Conservation (phyloP, 495 filamentous ascomycete species). For the Neurospora africana region DNA sequence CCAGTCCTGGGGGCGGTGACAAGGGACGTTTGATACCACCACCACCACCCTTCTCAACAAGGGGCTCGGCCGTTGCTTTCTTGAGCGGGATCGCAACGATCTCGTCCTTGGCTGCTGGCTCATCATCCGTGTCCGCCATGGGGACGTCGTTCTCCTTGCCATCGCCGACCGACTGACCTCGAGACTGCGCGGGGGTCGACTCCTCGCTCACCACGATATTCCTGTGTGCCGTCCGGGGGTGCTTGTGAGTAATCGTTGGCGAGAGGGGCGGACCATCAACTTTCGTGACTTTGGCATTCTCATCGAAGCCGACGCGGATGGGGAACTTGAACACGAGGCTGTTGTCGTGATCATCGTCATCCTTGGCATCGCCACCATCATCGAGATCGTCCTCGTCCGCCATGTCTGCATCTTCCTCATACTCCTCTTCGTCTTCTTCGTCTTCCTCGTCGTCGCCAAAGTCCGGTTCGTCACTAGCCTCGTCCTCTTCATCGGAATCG, state of each 20-base stretch:
- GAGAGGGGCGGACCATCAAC: conserved; percentile 11
- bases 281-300: conserved; percentile 18
- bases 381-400: conserved; percentile 44
- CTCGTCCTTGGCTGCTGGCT: conserved; percentile 19
- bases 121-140: conserved; percentile 9
- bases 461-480: conserved; percentile 46
- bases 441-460: conserved; percentile 53
- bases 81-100: conserved; percentile 13
- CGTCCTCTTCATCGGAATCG: conserved; percentile 64
- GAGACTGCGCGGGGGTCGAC: conserved; percentile 1
- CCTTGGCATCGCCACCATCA: conserved; percentile 11
- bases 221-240: conserved; percentile 14
- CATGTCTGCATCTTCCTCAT: conserved; percentile 46
- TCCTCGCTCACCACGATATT: conserved; percentile 23
- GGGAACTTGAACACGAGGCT: conserved; percentile 60
- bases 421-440: conserved; percentile 48
- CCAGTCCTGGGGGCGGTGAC: not conserved
- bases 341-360: conserved; percentile 17
- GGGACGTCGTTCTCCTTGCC: conserved; percentile 2
- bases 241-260: conserved; percentile 8
- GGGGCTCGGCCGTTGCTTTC: not conserved
- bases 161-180: conserved; percentile 3
- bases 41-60: not conserved
- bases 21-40: not conserved
- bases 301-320: conserved; percentile 21